phyloP scores from a whole-genome alignment of 2,329 filamentous ascomycete genomes.

The Emmonsia crescens region DNA sequence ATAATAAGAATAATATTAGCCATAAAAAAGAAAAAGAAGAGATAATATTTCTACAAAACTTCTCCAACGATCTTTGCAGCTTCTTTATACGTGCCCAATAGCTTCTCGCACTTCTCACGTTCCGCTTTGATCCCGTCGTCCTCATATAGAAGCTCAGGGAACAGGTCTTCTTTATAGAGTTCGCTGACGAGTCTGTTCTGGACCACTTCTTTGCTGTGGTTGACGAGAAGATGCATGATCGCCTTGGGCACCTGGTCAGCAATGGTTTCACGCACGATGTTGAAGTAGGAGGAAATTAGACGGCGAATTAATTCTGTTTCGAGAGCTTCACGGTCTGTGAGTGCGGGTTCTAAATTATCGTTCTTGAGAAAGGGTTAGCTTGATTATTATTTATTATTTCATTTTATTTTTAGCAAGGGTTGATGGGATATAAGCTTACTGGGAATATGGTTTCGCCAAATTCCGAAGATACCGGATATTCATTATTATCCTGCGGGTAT shows the following conservation, averaged over 20 bases:
- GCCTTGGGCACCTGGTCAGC: slow-evolving; percentile 98
- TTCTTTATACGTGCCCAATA: slow-evolving; percentile 91
- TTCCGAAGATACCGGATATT: slow-evolving; percentile 28
- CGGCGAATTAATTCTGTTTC: slow-evolving; percentile 96
- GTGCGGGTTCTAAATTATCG: slow-evolving; percentile 59
- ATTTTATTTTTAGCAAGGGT: slow-evolving; percentile 11
- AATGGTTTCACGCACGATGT: slow-evolving; percentile 97
- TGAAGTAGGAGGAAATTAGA: slow-evolving; percentile 96
- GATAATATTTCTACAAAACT: slow-evolving; percentile 52
- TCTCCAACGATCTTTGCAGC: slow-evolving; percentile 97
- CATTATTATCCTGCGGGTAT: slow-evolving; percentile 25
- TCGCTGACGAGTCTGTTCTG: slow-evolving; percentile 95
- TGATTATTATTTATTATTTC: neutral
- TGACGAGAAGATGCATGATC: slow-evolving; percentile 96
- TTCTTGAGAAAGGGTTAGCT: slow-evolving; percentile 18
- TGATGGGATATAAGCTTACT: slow-evolving; percentile 36
- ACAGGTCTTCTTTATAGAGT: slow-evolving; percentile 83
- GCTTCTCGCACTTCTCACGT: slow-evolving; percentile 94
- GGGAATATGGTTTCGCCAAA: slow-evolving; percentile 31
- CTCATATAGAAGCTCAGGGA: slow-evolving; percentile 90
- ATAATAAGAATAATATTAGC: neutral
- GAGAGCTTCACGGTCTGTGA: slow-evolving; percentile 91
- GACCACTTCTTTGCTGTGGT: slow-evolving; percentile 95
- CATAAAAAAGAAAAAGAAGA: slow-evolving; percentile 5
- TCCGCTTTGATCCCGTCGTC: slow-evolving; percentile 96